A percentile compares a stretch with the other conserved stretches of the same genome.
phyloP scores from a whole-genome alignment of 352 stramenopile genomes.

The Globisporangium cederbergense region DNA sequence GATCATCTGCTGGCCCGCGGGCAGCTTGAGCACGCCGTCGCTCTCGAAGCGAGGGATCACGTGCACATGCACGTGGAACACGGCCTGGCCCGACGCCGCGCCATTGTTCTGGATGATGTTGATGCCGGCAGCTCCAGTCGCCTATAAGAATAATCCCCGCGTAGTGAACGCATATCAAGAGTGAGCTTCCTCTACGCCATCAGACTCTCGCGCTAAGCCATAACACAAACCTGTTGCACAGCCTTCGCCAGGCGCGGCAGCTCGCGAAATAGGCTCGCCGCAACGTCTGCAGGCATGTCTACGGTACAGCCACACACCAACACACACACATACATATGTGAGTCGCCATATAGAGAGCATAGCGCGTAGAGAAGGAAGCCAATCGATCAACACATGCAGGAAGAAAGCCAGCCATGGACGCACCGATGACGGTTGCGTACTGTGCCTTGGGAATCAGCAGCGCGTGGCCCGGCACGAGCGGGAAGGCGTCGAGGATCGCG shows the following conservation, averaged over 20 bases:
- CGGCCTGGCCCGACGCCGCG: constrained; percentile 49
- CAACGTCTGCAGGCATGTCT: constrained; percentile 74
- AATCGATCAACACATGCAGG: background rate
- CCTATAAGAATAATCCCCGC: constrained; percentile 16
- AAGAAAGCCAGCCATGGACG: background rate
- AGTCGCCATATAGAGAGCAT: no score
- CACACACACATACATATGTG: background rate
- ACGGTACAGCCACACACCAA: background rate
- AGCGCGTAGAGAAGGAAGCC: no score
- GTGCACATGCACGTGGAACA: constrained; percentile 82
- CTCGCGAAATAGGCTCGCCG: constrained; percentile 67
- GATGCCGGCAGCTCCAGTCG: constrained; percentile 60
- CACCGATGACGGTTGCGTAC: constrained; percentile 65
- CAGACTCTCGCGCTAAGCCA: background rate
- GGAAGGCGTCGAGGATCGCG: constrained; percentile 82
- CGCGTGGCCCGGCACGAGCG: constrained; percentile 55
- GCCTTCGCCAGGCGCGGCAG: constrained; percentile 71
- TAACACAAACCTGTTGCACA: constrained; percentile 43
- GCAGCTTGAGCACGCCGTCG: constrained; percentile 59
- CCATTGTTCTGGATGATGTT: constrained; percentile 88
- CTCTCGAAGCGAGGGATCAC: constrained; percentile 70
- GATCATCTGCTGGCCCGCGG: constrained; percentile 55
- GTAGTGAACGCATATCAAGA: no score
- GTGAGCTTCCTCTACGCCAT: no score
- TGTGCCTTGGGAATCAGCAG: constrained; percentile 74